Percentiles rank a stretch among this genome's conserved stretches.
phyloP scores from a whole-genome alignment of 164 flowering plant genomes.

The Tetrastigma voinierianum region DNA sequence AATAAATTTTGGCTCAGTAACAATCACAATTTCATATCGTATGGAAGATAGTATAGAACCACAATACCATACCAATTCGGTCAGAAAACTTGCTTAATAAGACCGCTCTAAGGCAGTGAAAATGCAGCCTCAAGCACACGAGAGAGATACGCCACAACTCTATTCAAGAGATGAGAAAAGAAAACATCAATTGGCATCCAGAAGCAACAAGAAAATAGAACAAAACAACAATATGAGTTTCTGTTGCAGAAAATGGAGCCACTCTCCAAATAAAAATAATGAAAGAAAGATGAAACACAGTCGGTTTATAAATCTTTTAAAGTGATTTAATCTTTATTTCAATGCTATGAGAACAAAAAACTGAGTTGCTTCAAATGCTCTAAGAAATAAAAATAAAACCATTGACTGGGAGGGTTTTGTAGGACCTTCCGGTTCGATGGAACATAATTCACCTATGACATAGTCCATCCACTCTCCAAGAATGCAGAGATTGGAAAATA shows the following conservation, averaged over 20 bases:
- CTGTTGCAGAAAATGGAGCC: background rate
- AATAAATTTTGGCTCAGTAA: background rate
- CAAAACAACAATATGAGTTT: background rate
- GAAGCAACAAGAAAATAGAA: background rate
- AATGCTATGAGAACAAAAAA: too few relatives aligned
- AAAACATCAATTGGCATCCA: conserved; percentile 2
- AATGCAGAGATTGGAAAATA: background rate
- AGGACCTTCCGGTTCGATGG: too few relatives aligned
- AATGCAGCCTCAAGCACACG: conserved; percentile 95
- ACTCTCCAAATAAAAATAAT: background rate
- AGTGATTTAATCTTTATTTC: background rate
- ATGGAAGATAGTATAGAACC: background rate
- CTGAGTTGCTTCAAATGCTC: conserved; percentile 1
- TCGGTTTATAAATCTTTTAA: background rate
- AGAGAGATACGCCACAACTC: conserved; percentile 95
- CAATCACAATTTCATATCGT: background rate
- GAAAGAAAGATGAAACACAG: background rate
- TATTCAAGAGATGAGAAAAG: conserved; percentile 30
- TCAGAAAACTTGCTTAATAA: conserved; percentile 91
- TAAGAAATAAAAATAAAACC: background rate
- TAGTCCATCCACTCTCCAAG: background rate
- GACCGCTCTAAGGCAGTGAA: conserved; percentile 94
- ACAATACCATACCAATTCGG: conserved; percentile 73
- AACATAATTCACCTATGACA: too few relatives aligned
- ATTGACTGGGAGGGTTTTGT: background rate